Conservation (phyloP, 352 stramenopile genomes). For the Phytophthora brassicae region DNA sequence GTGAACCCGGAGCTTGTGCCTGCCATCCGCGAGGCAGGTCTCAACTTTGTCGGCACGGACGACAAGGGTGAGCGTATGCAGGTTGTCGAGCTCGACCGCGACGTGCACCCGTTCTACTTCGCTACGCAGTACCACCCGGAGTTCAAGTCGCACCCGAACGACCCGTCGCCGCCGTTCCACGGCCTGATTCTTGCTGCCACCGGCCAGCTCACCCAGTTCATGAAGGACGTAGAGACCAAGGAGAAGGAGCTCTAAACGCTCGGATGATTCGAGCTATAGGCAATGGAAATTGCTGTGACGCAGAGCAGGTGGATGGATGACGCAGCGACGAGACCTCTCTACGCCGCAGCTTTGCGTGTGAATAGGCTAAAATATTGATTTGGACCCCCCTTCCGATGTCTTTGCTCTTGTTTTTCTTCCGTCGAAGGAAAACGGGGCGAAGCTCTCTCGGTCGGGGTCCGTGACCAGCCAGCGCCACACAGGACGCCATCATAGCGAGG, state of each 20-base stretch:
- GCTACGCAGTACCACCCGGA: constrained; percentile 99
- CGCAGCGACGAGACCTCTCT: constrained; percentile 2
- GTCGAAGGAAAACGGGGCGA: constrained; percentile 42
- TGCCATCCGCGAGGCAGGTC: constrained; percentile 87
- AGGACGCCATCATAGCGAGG: constrained; percentile 8
- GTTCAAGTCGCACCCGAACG: constrained; percentile 96
- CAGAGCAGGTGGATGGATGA: constrained; percentile 9
- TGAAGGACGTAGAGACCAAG: constrained; percentile 43
- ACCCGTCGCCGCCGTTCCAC: constrained; percentile 97
- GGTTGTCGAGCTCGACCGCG: constrained; percentile 95
- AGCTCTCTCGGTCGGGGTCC: constrained; percentile 36
- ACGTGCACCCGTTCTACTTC: constrained; percentile 99
- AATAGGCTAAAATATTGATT: constrained; percentile 44
- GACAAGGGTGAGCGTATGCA: constrained; percentile 98
- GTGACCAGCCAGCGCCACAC: constrained; percentile 7
- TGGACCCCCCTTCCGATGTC: constrained; percentile 15
- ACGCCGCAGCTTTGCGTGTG: constrained; percentile 32
- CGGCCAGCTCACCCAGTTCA: constrained; percentile 72
- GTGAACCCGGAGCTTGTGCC: constrained; percentile 97
- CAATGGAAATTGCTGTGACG: constrained; percentile 23
- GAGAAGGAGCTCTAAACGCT: constrained; percentile 28
- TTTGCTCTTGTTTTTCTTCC: constrained; percentile 40
- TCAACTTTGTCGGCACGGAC: constrained; percentile 98
- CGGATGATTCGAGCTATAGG: constrained; percentile 8
- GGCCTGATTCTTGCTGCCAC: constrained; percentile 94